Evolutionary conservation across 257 asterid species (phyloP).

Genomic region (Nicotiana noctiflora): DNA sequence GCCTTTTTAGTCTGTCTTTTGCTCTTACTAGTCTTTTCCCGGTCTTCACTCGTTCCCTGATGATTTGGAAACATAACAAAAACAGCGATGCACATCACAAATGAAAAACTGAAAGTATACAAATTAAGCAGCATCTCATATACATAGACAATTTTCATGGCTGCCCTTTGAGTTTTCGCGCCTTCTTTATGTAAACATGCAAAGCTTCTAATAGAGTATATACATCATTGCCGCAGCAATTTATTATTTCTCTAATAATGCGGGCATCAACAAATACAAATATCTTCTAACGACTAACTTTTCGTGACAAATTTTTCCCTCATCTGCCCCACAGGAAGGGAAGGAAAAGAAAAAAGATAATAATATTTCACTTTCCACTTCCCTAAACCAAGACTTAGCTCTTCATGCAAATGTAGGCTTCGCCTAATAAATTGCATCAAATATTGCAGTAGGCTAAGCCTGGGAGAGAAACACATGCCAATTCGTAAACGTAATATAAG

Average conservation of each 20-base stretch:
- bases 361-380: background rate
- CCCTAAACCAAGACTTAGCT: background rate
- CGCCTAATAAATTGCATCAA: background rate
- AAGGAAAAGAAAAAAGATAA: background rate
- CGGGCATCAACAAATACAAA: background rate
- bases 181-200: background rate
- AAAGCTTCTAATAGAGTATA: background rate
- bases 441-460: background rate
- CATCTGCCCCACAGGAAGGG: background rate
- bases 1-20: conserved; percentile 65
- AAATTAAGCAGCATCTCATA: background rate
- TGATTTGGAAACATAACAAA: background rate
- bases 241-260: background rate
- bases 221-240: background rate
- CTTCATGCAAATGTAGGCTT: background rate
- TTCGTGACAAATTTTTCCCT: too few species aligned
- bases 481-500: background rate
- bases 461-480: background rate
- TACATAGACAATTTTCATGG: background rate
- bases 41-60: conserved; percentile 49
- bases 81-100: background rate
- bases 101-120: background rate
- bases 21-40: conserved; percentile 28
- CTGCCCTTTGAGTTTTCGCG: background rate
- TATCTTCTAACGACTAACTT: background rate